Conservation (phyloP, 2,329 filamentous ascomycete genomes). For the Alternaria metachromatica region DNA sequence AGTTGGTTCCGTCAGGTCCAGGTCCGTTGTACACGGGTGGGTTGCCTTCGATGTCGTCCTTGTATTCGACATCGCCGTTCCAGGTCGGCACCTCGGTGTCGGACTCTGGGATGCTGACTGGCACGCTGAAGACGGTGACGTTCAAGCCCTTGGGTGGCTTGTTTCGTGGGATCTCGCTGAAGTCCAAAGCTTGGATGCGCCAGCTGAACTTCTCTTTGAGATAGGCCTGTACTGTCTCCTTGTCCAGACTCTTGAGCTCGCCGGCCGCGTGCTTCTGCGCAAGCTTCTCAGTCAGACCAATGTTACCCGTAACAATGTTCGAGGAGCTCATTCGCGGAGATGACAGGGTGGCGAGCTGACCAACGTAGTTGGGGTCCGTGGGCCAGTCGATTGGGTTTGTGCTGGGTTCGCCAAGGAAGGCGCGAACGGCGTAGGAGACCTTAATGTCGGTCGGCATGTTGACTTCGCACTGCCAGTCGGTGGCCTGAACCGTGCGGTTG, state of each 20-base stretch:
- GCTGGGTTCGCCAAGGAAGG: slow-evolving; percentile 38
- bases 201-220: slow-evolving; percentile 40
- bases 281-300: slow-evolving; percentile 49
- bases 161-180: slow-evolving; percentile 35
- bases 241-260: slow-evolving; percentile 33
- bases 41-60: slow-evolving; percentile 35
- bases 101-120: slow-evolving; percentile 30
- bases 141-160: slow-evolving; percentile 38
- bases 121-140: slow-evolving; percentile 36
- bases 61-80: slow-evolving; percentile 31
- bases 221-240: slow-evolving; percentile 30
- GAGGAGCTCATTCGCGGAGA: slow-evolving; percentile 45
- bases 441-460: slow-evolving; percentile 42
- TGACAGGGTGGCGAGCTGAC: slow-evolving; percentile 49
- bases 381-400: slow-evolving; percentile 40
- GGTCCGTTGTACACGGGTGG: slow-evolving; percentile 30
- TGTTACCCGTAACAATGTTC: slow-evolving; percentile 50
- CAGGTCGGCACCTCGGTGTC: slow-evolving; percentile 35
- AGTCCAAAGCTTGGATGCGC: slow-evolving; percentile 41
- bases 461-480: slow-evolving; percentile 40
- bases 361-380: slow-evolving; percentile 51
- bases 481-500: slow-evolving; percentile 25
- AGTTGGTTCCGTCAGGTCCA: slow-evolving; percentile 23
- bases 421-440: slow-evolving; percentile 41
- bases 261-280: slow-evolving; percentile 31